These are phyloP conservation scores for Ceratobasidium sp. DNA, from an alignment of 1,284 basidiomycete species.

Conservation along the genomic window DNA sequence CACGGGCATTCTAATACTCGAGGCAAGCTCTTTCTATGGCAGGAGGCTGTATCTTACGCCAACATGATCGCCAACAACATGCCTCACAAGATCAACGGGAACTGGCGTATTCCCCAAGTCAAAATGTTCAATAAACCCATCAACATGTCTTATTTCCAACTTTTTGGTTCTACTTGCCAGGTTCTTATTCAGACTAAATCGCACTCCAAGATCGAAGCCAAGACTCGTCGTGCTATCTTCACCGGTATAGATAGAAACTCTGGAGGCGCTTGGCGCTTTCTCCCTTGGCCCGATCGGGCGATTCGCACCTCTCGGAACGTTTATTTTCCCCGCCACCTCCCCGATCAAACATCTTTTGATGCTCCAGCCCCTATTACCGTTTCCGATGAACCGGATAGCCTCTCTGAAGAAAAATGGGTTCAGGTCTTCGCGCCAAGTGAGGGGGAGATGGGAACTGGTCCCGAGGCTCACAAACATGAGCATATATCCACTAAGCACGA, in stretches of 20 bases:
- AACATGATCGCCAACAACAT: slow-evolving; percentile 3
- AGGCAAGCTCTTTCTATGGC: slow-evolving; percentile 12
- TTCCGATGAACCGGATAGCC: neutral
- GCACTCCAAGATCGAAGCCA: slow-evolving; percentile 4
- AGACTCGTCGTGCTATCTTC: slow-evolving; percentile 4
- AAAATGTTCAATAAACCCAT: slow-evolving; percentile 5
- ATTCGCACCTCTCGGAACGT: neutral
- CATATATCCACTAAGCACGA: slow-evolving; percentile 5
- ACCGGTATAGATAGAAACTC: slow-evolving; percentile 18
- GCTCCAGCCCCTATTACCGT: neutral
- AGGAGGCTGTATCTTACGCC: slow-evolving; percentile 1
- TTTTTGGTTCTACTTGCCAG: slow-evolving; percentile 25
- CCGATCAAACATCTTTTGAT: neutral
- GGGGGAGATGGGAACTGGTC: slow-evolving; percentile 5
- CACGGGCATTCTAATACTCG: slow-evolving; percentile 8
- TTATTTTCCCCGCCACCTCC: slow-evolving; percentile 17
- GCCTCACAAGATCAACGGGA: neutral
- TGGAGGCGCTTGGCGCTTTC: slow-evolving; percentile 9
- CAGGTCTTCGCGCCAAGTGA: slow-evolving; percentile 8
- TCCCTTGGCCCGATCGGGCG: neutral
- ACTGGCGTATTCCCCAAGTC: slow-evolving; percentile 1
- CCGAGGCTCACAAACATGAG: neutral
- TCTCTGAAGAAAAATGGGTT: neutral
- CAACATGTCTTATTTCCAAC: slow-evolving; percentile 19
- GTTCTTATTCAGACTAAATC: neutral